A percentile compares a stretch with the other conserved stretches of the same genome.
Conservation (phyloP, 2,329 filamentous ascomycete species). For the Calonectria pteridis region DNA sequence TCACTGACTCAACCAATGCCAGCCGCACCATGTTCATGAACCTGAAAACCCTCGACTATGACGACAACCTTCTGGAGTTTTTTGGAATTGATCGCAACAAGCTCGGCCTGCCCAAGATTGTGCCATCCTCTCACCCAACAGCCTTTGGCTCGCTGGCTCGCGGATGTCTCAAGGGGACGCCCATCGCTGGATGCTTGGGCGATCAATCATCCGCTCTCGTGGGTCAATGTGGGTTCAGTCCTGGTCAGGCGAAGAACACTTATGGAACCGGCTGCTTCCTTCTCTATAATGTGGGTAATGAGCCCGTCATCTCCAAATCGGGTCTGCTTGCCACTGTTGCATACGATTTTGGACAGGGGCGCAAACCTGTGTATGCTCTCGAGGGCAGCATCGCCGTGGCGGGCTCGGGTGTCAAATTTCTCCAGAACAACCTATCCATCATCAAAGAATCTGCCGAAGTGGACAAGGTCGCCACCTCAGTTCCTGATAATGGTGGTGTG, state of each 20-base stretch:
- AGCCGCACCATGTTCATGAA: constrained; percentile 97
- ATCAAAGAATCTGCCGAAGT: constrained; percentile 64
- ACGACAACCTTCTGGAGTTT: constrained; percentile 81
- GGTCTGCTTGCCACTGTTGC: constrained; percentile 89
- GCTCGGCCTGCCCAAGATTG: constrained; percentile 83
- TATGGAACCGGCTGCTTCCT: constrained; percentile 93
- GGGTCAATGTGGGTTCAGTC: constrained; percentile 85
- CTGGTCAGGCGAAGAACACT: constrained; percentile 89
- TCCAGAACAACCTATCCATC: constrained; percentile 74
- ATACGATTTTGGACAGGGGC: constrained; percentile 78
- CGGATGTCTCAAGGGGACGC: constrained; percentile 76
- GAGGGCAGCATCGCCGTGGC: constrained; percentile 89
- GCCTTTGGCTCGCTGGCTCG: constrained; percentile 77
- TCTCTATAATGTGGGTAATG: constrained; percentile 87
- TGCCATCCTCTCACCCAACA: constrained; percentile 80
- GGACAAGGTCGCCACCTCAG: constrained; percentile 63
- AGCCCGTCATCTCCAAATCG: constrained; percentile 87
- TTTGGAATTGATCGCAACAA: constrained; percentile 79
- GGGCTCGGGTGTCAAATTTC: constrained; percentile 83
- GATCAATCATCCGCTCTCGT: constrained; percentile 90
- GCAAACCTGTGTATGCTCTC: constrained; percentile 79
- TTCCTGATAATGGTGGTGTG: constrained; percentile 82
- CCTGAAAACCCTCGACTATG: constrained; percentile 82
- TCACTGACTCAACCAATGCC: constrained; percentile 90
- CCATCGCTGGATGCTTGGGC: constrained; percentile 86